Base-by-base conservation (phyloP, 192 early-diverging fungal genomes). In the Backusella luteola region DNA sequence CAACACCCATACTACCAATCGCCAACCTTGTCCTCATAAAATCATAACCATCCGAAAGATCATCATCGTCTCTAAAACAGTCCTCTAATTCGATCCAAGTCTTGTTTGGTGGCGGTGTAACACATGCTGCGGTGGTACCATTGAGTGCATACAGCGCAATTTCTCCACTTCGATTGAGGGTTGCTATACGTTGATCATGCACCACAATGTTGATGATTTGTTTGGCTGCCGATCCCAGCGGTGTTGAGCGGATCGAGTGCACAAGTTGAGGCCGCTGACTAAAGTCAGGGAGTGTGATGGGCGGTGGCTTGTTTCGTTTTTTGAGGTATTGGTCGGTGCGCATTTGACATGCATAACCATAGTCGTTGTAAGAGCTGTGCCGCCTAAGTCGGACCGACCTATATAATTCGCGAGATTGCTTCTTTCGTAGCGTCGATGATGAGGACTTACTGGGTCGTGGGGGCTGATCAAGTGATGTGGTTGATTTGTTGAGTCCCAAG, bases 281-380 rank as follows among this genome's bases (percentile, higher is more conserved):
- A 14, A 75, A 75, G 26, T 79, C 66, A 0, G 74, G 74, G 17
- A 36, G 34, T 6, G 67, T 42, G 4, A 52, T 21, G 6, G 66
- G 19, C 44, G 34, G 53, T 21, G 53, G 7, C n/a, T 23, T 75
- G 11, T 11, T 56, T 49, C 42, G 17, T 26, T 74, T 53, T 71
- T 73, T 71, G 5, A 81, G 66, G 56, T 81, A 81, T 19, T 81
- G 73, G 5, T 68, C 77, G 14, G 80, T 81, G 4, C 72, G 73
- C 34, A 69, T 71, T 41, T 74, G 76, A 72, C 80, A 81, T 4
- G 76, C 76, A 49, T 77, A 81, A 4, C 80, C 80, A 75, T 78
- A 81, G 38, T 81, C 76, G 41, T 81, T 81, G 52, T 81, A 81
- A 15, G 80, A 81, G 35, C 76, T 78, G 46, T 81, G 80, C 0